Evolutionary conservation across 83 land plant species (phyloP).

Genomic region (Picea mariana): DNA sequence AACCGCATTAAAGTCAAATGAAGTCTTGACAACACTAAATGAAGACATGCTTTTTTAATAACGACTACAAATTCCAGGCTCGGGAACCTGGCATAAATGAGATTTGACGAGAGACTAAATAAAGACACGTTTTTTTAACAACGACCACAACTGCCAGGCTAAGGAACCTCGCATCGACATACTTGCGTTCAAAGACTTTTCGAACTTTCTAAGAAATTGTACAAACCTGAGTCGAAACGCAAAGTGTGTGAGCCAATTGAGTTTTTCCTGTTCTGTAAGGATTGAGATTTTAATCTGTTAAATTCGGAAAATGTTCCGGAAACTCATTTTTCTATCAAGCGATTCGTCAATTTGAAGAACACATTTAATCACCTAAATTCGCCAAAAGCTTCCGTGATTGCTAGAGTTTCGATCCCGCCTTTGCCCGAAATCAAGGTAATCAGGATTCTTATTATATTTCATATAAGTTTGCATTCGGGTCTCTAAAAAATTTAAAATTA

Average conservation of each 20-base stretch:
- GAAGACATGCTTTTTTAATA: background rate
- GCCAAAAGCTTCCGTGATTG: slow-evolving; percentile 95
- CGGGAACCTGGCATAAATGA: no score
- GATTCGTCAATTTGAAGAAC: background rate
- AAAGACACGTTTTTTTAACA: no score
- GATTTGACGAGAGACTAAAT: no score
- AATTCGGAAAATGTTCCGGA: background rate
- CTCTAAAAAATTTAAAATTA: background rate
- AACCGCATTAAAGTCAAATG: background rate
- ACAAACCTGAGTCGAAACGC: slow-evolving; percentile 91
- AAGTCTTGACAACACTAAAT: background rate
- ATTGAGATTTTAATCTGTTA: background rate
- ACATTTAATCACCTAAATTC: slow-evolving; percentile 72
- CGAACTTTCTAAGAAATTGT: background rate
- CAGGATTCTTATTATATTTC: background rate
- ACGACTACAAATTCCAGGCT: background rate
- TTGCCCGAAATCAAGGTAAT: slow-evolving; percentile 6
- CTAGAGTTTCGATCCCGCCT: slow-evolving; percentile 94
- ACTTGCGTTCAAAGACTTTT: background rate
- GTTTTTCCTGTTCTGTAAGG: slow-evolving; percentile 91
- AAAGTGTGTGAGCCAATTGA: slow-evolving; percentile 95
- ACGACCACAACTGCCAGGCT: background rate
- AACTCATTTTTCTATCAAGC: background rate
- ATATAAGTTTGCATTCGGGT: background rate
- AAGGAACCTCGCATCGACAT: background rate